These are phyloP conservation scores for Micractinium conductrix DNA, from an alignment of 139 green algal species.

Conservation along the genomic window DNA sequence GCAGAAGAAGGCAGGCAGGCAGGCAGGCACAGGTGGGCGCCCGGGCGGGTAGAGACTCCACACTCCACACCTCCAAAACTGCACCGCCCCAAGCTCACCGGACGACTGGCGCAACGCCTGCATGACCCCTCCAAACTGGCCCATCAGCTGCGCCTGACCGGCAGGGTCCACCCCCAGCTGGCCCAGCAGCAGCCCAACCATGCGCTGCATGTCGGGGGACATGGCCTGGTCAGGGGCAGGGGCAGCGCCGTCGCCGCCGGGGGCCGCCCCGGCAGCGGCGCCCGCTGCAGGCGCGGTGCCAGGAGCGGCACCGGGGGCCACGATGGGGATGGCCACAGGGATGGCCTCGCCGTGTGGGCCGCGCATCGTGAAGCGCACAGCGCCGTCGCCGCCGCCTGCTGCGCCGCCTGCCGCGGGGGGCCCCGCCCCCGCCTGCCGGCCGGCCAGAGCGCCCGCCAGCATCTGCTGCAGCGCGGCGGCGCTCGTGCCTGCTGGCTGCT, in stretches of 20 bases:
- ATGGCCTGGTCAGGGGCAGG: background rate
- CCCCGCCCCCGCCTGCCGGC: too few relatives aligned
- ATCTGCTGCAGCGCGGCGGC: background rate
- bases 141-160: conserved; percentile 26
- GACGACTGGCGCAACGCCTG: conserved; percentile 27
- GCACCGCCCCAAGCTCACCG: background rate
- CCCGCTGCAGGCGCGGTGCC: background rate
- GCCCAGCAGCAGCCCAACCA: conserved; percentile 9
- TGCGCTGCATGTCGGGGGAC: background rate
- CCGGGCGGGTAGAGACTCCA: too few relatives aligned
- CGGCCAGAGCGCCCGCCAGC: background rate
- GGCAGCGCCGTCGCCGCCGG: background rate
- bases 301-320: background rate
- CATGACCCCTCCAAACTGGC: conserved; percentile 20
- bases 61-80: background rate
- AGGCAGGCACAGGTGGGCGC: background rate
- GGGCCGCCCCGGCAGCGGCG: background rate
- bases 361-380: background rate
- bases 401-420: background rate
- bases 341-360: background rate
- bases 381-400: background rate
- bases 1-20: background rate
- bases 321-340: background rate
- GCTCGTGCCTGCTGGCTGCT: background rate
- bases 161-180: conserved; percentile 18